phyloP scores from a whole-genome alignment of 2,329 filamentous ascomycete genomes.

The Sporothrix protearum region DNA sequence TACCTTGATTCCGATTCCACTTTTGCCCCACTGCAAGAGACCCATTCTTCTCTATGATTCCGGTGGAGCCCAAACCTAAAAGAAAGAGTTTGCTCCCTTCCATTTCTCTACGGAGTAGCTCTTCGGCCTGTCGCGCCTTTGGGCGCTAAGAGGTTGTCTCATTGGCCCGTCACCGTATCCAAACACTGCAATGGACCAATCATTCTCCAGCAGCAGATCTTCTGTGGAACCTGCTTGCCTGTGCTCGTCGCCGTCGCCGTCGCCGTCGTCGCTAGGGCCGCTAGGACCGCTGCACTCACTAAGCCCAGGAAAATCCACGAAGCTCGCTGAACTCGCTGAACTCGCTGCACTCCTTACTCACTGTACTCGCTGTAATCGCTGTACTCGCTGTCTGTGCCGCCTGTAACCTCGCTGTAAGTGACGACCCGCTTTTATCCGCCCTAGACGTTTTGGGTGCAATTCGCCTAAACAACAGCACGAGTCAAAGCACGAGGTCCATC shows the following conservation, averaged over 20 bases:
- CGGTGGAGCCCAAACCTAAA: neutral
- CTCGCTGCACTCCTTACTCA: too few relatives aligned
- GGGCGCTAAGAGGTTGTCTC: neutral
- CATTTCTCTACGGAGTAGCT: neutral
- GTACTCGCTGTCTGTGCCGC: too few relatives aligned
- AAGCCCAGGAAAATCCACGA: too few relatives aligned
- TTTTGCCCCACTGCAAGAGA: neutral
- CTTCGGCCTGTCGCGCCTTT: constrained; percentile 5
- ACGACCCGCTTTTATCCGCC: neutral
- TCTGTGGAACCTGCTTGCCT: neutral
- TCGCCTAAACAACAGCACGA: neutral
- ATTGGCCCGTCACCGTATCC: neutral
- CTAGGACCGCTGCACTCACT: too few relatives aligned
- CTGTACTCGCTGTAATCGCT: too few relatives aligned
- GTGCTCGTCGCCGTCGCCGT: neutral
- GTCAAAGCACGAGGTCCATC: neutral
- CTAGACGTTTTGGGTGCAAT: neutral
- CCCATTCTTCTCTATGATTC: neutral
- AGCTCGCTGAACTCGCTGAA: too few relatives aligned
- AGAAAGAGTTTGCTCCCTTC: neutral
- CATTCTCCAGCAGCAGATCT: neutral
- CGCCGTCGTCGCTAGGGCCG: neutral
- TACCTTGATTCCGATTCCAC: constrained; percentile 14
- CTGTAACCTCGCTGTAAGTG: neutral
- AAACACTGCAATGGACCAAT: neutral